These are phyloP conservation scores for Sideroxylon spinosum DNA, from an alignment of 179 eudicot genomes.

Conservation along the genomic window DNA sequence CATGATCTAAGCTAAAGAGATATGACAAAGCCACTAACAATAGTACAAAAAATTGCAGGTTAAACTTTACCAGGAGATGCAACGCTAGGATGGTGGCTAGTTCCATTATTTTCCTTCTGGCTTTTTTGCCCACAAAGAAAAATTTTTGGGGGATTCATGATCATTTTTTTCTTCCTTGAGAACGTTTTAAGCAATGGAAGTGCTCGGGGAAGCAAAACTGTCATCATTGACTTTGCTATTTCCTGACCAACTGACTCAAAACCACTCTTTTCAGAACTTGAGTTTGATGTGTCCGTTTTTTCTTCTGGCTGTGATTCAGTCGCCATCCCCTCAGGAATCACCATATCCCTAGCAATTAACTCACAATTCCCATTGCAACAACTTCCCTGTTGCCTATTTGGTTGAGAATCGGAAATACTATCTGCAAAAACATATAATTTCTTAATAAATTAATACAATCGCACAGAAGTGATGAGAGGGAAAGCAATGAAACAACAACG, in stretches of 20 bases:
- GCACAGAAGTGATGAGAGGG: neutral
- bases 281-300: slow-evolving; percentile 29
- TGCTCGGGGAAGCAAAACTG: slow-evolving; percentile 79
- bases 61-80: slow-evolving; percentile 42
- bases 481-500: neutral
- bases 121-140: slow-evolving; percentile 19
- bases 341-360: slow-evolving; percentile 25
- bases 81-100: slow-evolving; percentile 18
- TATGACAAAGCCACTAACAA: neutral
- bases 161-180: slow-evolving; percentile 59
- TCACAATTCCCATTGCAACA: slow-evolving; percentile 25
- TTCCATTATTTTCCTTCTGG: slow-evolving; percentile 25
- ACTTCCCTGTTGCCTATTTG: slow-evolving; percentile 22
- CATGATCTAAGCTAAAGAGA: neutral
- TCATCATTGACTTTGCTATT: slow-evolving; percentile 69
- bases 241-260: slow-evolving; percentile 67
- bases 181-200: slow-evolving; percentile 75
- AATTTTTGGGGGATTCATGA: slow-evolving; percentile 26
- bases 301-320: slow-evolving; percentile 45
- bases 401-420: slow-evolving; percentile 21
- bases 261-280: slow-evolving; percentile 50
- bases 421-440: slow-evolving; percentile 29
- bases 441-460: neutral
- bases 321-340: slow-evolving; percentile 27
- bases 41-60: slow-evolving; percentile 10